Conservation (phyloP, 257 asterid genomes). For the Capsicum baccatum region DNA sequence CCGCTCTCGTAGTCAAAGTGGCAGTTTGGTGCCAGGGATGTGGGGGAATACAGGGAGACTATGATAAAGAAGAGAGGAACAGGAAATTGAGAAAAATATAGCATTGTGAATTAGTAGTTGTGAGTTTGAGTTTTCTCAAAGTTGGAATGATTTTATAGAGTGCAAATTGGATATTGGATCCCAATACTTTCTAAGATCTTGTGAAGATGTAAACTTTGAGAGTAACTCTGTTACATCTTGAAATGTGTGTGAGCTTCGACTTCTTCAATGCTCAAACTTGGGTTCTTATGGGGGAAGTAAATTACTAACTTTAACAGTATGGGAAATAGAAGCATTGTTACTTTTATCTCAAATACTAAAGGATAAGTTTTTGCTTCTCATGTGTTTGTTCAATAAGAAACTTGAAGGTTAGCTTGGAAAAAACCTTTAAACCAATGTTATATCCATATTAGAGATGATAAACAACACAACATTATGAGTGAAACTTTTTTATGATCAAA, state of each 20-base stretch:
- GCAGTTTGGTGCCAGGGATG: constrained; percentile 14
- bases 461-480: too few species aligned
- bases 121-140: not conserved
- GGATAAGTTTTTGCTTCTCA: too few species aligned
- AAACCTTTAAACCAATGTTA: not conserved
- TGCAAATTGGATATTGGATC: not conserved
- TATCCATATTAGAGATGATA: too few species aligned
- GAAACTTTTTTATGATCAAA: too few species aligned
- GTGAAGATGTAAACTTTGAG: not conserved
- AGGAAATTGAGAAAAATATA: not conserved
- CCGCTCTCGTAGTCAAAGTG: constrained; percentile 22
- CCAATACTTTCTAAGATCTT: constrained; percentile 13
- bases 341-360: not conserved
- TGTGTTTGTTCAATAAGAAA: not conserved
- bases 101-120: constrained; percentile 4
- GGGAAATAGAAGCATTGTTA: not conserved
- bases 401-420: not conserved
- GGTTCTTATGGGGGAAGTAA: not conserved
- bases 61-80: not conserved
- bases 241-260: not conserved
- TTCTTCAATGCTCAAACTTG: not conserved
- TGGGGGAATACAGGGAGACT: not conserved
- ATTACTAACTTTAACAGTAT: not conserved
- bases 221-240: not conserved
- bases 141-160: not conserved